Base-by-base conservation (phyloP, 805 yeast species). In the Yarrowia deformans region DNA sequence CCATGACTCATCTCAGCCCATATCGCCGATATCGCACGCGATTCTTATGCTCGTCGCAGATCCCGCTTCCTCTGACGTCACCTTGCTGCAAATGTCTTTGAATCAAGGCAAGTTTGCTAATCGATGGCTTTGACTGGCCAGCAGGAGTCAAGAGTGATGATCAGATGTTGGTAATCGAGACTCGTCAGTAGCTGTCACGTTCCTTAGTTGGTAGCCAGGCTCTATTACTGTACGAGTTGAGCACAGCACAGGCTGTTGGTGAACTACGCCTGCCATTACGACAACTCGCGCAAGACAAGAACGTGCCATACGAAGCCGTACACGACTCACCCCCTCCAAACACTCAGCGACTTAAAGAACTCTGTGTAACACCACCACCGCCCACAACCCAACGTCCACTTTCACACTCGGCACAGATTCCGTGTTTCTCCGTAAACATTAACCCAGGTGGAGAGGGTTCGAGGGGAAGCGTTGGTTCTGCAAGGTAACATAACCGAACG, bases 401-500 rank as follows among this genome's bases (percentile, higher is more conserved):
- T 50, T 34, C 56, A 49, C 39, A 14, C 39, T 50, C 35, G 35
- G 37, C 18, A 16, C 18, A 13, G 55, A 34, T 52, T 52, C 58
- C 58, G 58, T 10, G 43, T 52, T 52, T 52, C 58, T 52, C 58
- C 58, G 58, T 13, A 48, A 52, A 37, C 58, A 37, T 52, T 35
- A 35, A 52, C 56, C 56, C 42, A 52, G 58, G 58, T 52, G 58
- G 58, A 52, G 58, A 52, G n/a, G 43, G 43, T 50, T 52, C 32
- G 42, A 37, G 58, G 58, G 58, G 42, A 52, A 52, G 43, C 43
- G 12, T 8, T 35, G 39, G 29, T 23, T 23, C 29, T 23, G 29
- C 29, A 23, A 23, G 29, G 29, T 23, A 23, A 40, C 45, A 16
- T 14, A 40, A 16, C 18, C 18, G 45, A 40, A 40, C 6, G 16